Base-by-base conservation (phyloP, 331 rosid genomes). In the Malus hybrid region DNA sequence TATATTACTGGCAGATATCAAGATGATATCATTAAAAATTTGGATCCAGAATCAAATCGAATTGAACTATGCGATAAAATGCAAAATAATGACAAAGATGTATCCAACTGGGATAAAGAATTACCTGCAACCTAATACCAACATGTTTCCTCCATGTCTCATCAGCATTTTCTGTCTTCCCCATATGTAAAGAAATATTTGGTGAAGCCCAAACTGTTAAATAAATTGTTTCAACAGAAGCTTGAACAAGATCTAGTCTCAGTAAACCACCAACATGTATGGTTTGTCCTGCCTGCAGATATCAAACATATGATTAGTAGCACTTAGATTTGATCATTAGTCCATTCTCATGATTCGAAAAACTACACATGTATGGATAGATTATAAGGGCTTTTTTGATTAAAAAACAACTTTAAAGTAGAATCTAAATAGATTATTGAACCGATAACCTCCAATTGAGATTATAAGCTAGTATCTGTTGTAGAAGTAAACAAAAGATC, bases 201-300 rank as follows among this genome's bases (percentile, higher is more conserved):
- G 94, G 84, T 13, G 98, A 91, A 68, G 91, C 93, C 98, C 97
- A 93, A 81, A 91, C 73, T 10, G 98, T 86, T 71, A 88, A 87
- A 79, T 93, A 93, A 55, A 91, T 87, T 78, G 98, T 91, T 72
- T 87, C 83, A 19, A 91, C 93, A 46, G 92, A 88, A 75, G 96
- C 89, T 83, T 85, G 81, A 82, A 66, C 67, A 53, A 93, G 96
- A 71, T 90, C 97, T 60, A 93, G 87, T 80, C 98, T 89, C 61
- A 78, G 69, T 82, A 93, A 86, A 79, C 94, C 95, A 76, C 97
- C 98, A 57, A 89, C 83, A 66, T 88, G 94, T 69, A 91, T 52
- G 71, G 88, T 78, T 78, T 91, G 98, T 34, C 98, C 96, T 76
- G 77, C 93, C 98, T 93, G 90, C 81, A 82, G 71, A 80, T 72